Conservation (phyloP, 768 basidiomycete genomes). For the Boletellus sp. region DNA sequence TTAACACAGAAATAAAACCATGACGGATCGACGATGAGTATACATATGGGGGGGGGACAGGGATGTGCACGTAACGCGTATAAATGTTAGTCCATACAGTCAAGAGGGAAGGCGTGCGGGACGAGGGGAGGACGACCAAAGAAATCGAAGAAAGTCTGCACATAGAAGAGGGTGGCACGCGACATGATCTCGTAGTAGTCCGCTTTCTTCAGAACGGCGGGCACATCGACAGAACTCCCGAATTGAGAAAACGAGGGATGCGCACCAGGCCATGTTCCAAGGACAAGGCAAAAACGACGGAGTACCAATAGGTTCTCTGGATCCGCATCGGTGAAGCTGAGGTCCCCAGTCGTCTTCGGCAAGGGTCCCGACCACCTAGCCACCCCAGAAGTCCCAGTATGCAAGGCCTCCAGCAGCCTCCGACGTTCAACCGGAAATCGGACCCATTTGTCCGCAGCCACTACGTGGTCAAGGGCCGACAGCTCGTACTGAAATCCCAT, state of each 20-base stretch:
- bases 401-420: neutral
- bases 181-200: neutral
- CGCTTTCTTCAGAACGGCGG: neutral
- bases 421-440: neutral
- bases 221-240: neutral
- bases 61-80: too few species aligned
- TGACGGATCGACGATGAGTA: too few species aligned
- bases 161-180: neutral
- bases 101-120: neutral
- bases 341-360: neutral
- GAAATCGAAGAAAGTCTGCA: constrained; percentile 4
- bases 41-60: too few species aligned
- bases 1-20: too few species aligned
- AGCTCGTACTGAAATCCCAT: neutral
- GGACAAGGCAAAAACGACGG: neutral
- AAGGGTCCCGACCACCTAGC: neutral
- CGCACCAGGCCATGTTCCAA: neutral
- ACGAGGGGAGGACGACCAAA: constrained; percentile 6
- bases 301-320: neutral
- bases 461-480: neutral
- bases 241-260: neutral
- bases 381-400: neutral
- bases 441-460: too few species aligned
- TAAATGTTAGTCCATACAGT: neutral
- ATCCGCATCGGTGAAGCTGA: neutral